These are phyloP conservation scores for Senecio squalidus DNA, from an alignment of 140 eudicot species.

Conservation along the genomic window DNA sequence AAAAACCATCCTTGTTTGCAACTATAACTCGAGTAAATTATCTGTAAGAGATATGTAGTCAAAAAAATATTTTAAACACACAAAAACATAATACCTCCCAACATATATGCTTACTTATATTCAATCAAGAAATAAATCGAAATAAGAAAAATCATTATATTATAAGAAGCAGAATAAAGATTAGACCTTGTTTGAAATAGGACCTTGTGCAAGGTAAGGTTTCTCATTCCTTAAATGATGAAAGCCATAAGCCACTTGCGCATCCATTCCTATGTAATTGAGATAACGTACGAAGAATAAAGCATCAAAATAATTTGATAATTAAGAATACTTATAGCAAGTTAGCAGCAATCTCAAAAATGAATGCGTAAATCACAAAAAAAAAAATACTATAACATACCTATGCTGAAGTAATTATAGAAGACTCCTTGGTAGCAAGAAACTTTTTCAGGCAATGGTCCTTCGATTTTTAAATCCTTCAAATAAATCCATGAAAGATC, in stretches of 20 bases:
- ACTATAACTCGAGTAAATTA: slow-evolving; percentile 81
- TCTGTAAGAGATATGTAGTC: slow-evolving; percentile 31
- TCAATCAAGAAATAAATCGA: background rate
- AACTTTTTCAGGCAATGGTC: slow-evolving; percentile 57
- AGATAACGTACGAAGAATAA: background rate
- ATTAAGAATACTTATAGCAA: too few relatives aligned
- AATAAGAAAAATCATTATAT: background rate
- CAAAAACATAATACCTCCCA: background rate
- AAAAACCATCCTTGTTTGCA: slow-evolving; percentile 99
- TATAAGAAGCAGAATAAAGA: background rate
- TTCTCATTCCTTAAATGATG: slow-evolving; percentile 79
- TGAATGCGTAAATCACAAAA: background rate
- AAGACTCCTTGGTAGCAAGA: slow-evolving; percentile 81
- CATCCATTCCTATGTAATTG: slow-evolving; percentile 78
- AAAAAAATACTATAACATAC: slow-evolving; percentile 31
- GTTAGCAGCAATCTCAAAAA: background rate
- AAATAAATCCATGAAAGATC: slow-evolving; percentile 11
- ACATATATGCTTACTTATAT: background rate
- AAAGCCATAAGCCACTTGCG: slow-evolving; percentile 97
- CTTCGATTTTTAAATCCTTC: slow-evolving; percentile 61
- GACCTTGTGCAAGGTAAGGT: slow-evolving; percentile 93
- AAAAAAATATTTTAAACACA: background rate
- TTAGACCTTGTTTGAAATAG: slow-evolving; percentile 76
- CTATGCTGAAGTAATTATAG: slow-evolving; percentile 90
- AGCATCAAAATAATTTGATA: background rate